Conservation (phyloP, 208 protist genomes). For the Crithidia fasciculata region DNA sequence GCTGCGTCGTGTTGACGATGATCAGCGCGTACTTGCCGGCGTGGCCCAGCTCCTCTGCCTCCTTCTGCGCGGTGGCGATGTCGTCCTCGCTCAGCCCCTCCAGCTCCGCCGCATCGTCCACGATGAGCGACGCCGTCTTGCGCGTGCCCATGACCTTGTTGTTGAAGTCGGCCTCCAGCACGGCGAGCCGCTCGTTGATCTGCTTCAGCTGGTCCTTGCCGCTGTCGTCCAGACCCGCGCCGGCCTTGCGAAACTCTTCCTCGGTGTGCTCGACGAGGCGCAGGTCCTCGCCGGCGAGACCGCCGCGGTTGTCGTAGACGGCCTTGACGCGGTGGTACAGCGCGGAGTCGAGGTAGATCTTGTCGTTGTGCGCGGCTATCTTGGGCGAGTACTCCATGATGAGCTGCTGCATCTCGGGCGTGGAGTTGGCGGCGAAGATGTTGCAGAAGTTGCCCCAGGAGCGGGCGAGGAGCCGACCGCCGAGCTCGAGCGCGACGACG, state of each 20-base stretch:
- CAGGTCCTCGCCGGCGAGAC: slow-evolving; percentile 45
- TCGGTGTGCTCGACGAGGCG: slow-evolving; percentile 48
- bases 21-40: slow-evolving; percentile 51
- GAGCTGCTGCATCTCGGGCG: slow-evolving; percentile 45
- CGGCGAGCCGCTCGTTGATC: slow-evolving; percentile 52
- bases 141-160: slow-evolving; percentile 45
- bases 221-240: slow-evolving; percentile 36
- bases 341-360: slow-evolving; percentile 50
- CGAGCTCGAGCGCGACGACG: slow-evolving; percentile 46
- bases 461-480: slow-evolving; percentile 37
- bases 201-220: slow-evolving; percentile 48
- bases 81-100: slow-evolving; percentile 47
- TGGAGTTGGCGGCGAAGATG: slow-evolving; percentile 47
- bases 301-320: slow-evolving; percentile 41
- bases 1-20: slow-evolving; percentile 62
- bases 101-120: slow-evolving; percentile 45
- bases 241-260: slow-evolving; percentile 43
- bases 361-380: slow-evolving; percentile 46
- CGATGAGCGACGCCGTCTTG: slow-evolving; percentile 35
- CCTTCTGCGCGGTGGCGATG: slow-evolving; percentile 32
- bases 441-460: slow-evolving; percentile 39
- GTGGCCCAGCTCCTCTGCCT: slow-evolving; percentile 39
- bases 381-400: slow-evolving; percentile 41
- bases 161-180: slow-evolving; percentile 36
- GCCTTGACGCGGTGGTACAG: slow-evolving; percentile 54